Evolutionary conservation across 2,329 filamentous ascomycete species (phyloP), one percentile per base, ranked within the genome.

Genomic region (Cytospora paraplurivora): DNA sequence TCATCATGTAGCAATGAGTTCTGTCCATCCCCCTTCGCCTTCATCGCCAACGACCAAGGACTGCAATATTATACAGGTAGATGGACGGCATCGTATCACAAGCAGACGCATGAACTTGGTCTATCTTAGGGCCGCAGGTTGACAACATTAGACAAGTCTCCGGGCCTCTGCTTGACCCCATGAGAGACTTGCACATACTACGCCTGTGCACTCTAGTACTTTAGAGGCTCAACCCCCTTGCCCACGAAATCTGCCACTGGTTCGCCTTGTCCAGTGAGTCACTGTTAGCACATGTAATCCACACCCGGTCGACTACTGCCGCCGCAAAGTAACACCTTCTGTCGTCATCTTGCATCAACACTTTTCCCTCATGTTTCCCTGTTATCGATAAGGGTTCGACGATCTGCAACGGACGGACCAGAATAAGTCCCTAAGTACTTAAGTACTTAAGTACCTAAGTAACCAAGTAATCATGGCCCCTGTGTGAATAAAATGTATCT

Each of bases 41-140:
- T 47, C 44, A 3, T 47, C 12, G 17, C n/a, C 12, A 19, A 21
- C 44, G 12, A 21, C n/a, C 44, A n/a, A 10, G n/a, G 44, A 12
- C 12, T 7, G 2, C 27, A 12, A 21, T 21, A 19, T 47, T n/a
- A 21, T 11, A 8, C 12, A 17, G n/a, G 4, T 32, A 32, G 11
- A 19, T 4, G 34, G 21, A 10, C 19, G 17, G 8, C 38, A 49
- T 27, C 13, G 38, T 47, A 11, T 47, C 12, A 56, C 19, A 56
- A 33, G 38, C n/a, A 21, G 44, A 47, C 44, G 44, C 17, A 54
- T 34, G 52, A 34, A 37, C 33, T 54, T 27, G 52, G 52, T 55
- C 52, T 55, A 55, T 38, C 37, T 55, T 55, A 17, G 52, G 52
- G 52, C 27, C 33, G 52, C 27, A 55, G 51, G 52, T 33, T n/a